Conservation (phyloP, 1,284 basidiomycete species). For the Sparassis latifolia region DNA sequence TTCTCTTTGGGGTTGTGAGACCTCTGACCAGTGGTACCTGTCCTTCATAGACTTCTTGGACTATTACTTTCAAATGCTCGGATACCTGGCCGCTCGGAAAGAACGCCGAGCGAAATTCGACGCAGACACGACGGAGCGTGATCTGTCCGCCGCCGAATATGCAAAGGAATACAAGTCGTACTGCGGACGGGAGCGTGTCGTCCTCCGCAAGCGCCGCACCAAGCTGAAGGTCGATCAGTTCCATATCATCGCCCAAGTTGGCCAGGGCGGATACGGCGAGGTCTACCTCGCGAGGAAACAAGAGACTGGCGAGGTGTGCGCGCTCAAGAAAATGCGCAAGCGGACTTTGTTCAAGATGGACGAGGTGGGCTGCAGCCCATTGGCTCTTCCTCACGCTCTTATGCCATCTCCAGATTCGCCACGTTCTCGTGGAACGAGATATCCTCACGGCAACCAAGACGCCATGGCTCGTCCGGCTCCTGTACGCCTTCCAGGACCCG, state of each 20-base stretch:
- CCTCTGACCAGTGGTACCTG: no score
- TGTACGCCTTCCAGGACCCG: conserved; percentile 93
- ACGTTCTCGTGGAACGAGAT: conserved; percentile 94
- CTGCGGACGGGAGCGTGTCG: conserved; percentile 84
- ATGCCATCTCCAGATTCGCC: conserved; percentile 59
- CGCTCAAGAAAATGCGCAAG: conserved; percentile 94
- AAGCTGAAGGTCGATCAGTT: conserved; percentile 89
- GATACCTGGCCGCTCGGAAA: conserved; percentile 81
- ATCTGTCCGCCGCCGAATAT: conserved; percentile 59
- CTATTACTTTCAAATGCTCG: conserved; percentile 90
- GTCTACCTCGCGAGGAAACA: conserved; percentile 90
- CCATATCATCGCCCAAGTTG: conserved; percentile 94
- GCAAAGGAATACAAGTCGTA: conserved; percentile 85
- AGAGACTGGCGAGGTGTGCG: conserved; percentile 91
- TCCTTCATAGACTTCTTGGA: conserved; percentile 75
- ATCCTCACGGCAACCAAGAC: conserved; percentile 94
- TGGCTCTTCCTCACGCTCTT: conserved; percentile 5
- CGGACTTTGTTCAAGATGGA: conserved; percentile 94
- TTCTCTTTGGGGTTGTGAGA: no score
- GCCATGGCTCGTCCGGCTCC: conserved; percentile 86
- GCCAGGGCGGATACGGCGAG: conserved; percentile 95
- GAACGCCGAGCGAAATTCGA: conserved; percentile 79
- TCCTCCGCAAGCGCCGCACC: conserved; percentile 81
- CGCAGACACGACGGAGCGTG: conserved; percentile 68
- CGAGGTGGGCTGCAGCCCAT: conserved; percentile 50